Percentiles rank a stretch among this genome's conserved stretches.
These are phyloP conservation scores for Alternaria gansuensis DNA, from an alignment of 2,329 filamentous ascomycete genomes.

Conservation along the genomic window DNA sequence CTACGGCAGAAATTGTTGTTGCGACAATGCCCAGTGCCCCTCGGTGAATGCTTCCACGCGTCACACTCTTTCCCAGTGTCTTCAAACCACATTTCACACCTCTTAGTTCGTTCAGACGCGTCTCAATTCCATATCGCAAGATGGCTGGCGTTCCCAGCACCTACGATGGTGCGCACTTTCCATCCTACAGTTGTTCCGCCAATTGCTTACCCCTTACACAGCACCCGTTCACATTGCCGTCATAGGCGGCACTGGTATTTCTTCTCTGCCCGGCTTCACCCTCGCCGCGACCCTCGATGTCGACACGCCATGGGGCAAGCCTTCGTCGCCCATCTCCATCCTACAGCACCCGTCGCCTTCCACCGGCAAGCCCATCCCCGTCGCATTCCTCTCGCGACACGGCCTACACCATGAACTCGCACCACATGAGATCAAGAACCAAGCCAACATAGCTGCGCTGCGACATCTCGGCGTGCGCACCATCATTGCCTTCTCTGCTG, in stretches of 20 bases:
- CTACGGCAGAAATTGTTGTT: slow-evolving; percentile 33
- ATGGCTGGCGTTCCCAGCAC: slow-evolving; percentile 49
- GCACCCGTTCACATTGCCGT: slow-evolving; percentile 62
- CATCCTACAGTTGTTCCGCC: not conserved
- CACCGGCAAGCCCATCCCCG: slow-evolving; percentile 65
- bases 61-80: slow-evolving; percentile 8
- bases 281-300: slow-evolving; percentile 81
- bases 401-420: slow-evolving; percentile 87
- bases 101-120: slow-evolving; percentile 17
- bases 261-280: slow-evolving; percentile 84
- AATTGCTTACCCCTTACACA: slow-evolving; percentile 34
- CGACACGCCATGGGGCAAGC: slow-evolving; percentile 86
- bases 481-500: slow-evolving; percentile 93
- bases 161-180: slow-evolving; percentile 39
- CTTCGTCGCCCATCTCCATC: slow-evolving; percentile 81
- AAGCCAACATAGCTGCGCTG: slow-evolving; percentile 98
- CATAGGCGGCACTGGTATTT: slow-evolving; percentile 82
- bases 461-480: slow-evolving; percentile 87
- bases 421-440: slow-evolving; percentile 92
- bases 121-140: slow-evolving; percentile 42
- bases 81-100: not conserved
- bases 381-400: slow-evolving; percentile 95
- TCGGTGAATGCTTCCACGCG: slow-evolving; percentile 32
- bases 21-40: slow-evolving; percentile 18
- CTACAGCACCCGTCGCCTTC: slow-evolving; percentile 83